Conservation (phyloP, 371 early-diverging fungal genomes). For the Lichtheimia corymbifera region DNA sequence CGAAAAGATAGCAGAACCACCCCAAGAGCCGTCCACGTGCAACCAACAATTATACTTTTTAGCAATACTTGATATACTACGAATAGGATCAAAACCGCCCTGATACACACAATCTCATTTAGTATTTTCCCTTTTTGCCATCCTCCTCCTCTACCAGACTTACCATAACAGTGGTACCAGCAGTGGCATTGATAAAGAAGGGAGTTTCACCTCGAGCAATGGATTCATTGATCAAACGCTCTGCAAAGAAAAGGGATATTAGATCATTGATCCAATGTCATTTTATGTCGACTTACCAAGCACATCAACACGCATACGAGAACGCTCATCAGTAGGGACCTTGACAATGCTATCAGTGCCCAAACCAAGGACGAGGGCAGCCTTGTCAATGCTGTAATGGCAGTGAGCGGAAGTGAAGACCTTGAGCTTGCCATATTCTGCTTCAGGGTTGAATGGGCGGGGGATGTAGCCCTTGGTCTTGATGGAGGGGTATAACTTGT, state of each 20-base stretch:
- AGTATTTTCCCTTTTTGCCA: background rate
- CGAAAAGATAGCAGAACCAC: slow-evolving; percentile 75
- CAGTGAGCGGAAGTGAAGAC: slow-evolving; percentile 77
- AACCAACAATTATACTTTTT: slow-evolving; percentile 75
- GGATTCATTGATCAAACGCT: slow-evolving; percentile 47
- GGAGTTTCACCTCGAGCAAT: slow-evolving; percentile 55
- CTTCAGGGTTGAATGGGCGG: slow-evolving; percentile 33
- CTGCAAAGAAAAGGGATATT: slow-evolving; percentile 20
- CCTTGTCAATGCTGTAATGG: slow-evolving; percentile 83
- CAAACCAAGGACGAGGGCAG: slow-evolving; percentile 76
- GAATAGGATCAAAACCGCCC: slow-evolving; percentile 83
- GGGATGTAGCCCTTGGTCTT: slow-evolving; percentile 58
- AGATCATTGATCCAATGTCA: background rate
- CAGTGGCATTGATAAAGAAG: slow-evolving; percentile 85
- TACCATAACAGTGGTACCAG: slow-evolving; percentile 86
- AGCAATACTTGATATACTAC: slow-evolving; percentile 58
- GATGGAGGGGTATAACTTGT: slow-evolving; percentile 66
- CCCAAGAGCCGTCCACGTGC: slow-evolving; percentile 88
- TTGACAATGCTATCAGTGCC: slow-evolving; percentile 69
- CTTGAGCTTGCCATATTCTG: slow-evolving; percentile 54
- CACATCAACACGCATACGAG: slow-evolving; percentile 63
- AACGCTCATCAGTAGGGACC: slow-evolving; percentile 68
- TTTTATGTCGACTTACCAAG: slow-evolving; percentile 44
- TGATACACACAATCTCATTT: slow-evolving; percentile 10
- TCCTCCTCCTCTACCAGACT: background rate